Base-by-base conservation (phyloP, 495 filamentous ascomycete species). In the Penicillium pancosmium region DNA sequence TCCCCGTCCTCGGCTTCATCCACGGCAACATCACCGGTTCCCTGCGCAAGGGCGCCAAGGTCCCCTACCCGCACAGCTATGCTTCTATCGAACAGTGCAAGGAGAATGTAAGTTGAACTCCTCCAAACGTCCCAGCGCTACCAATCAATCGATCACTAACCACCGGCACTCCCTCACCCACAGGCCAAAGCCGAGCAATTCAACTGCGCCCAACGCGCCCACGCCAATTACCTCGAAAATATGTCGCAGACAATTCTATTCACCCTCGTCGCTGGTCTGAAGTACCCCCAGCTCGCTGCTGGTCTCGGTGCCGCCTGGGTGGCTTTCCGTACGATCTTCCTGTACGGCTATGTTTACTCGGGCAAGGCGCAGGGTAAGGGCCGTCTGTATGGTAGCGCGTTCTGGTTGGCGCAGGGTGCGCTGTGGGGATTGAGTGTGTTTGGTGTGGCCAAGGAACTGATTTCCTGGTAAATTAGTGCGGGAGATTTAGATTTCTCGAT, bases 181-280 rank as follows among this genome's bases (percentile, higher is more conserved):
- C 65, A 80, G 74, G 55, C 72, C 62, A 71, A 69, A 54, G 75
- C 77, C 40, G 67, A 81, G 49, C 59, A 75, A 46, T 87, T 87
- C 77, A 87, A 87, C 68, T 85, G 84, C 76, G 86, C 87, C 41
- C 89, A 92, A 71, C 84, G 89, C 53, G 85, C 88, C 5, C 89
- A 92, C 76, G 67, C 73, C 60, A 90, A 91, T 73, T 91, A 82
- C 72, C 77, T 84, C 50, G 89, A 92, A 72, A 88, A 88, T 68
- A 69, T 84, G 16, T 64, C 84, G 5, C 75, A 78, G 59, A 78
- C 85, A 27, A 78, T 86, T 74, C 68, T 90, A 35, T 78, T 74
- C 41, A 78, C 76, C 33, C 72, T 90, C 18, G 71, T 88, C 50
- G 77, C 88, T 33, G 82, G 80, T 9, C 64, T 86, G 59, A 72